Evolutionary conservation across 345 rosid species (phyloP).

Genomic region (Sapria himalayana): DNA sequence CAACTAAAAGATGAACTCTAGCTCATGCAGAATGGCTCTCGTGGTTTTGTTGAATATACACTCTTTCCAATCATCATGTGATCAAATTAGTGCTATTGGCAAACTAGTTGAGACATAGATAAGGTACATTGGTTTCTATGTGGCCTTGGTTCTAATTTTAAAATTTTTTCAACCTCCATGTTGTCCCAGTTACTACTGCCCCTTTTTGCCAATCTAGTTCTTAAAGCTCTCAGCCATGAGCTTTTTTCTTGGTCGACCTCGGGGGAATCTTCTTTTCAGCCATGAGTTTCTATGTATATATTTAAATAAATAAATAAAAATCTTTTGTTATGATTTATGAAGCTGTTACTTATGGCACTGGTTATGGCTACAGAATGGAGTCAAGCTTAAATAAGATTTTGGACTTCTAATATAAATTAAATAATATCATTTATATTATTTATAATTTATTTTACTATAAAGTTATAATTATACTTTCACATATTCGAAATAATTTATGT

Average conservation of each 20-base stretch:
- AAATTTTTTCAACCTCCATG: background rate
- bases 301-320: too few relatives aligned
- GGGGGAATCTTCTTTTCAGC: background rate
- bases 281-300: too few relatives aligned
- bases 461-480: too few relatives aligned
- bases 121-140: background rate
- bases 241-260: background rate
- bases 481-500: too few relatives aligned
- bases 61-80: background rate
- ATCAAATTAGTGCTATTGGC: background rate
- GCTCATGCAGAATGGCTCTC: background rate
- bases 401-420: too few relatives aligned
- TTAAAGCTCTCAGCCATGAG: background rate
- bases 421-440: too few relatives aligned
- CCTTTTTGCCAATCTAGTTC: background rate
- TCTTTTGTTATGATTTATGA: too few relatives aligned
- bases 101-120: background rate
- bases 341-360: too few relatives aligned
- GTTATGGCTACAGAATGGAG: too few relatives aligned
- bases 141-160: background rate
- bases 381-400: too few relatives aligned
- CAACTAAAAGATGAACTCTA: background rate
- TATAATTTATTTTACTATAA: too few relatives aligned
- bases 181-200: background rate
- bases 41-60: background rate